These are phyloP conservation scores for Pleurotus platypus DNA, from an alignment of 768 basidiomycete species.

Conservation along the genomic window DNA sequence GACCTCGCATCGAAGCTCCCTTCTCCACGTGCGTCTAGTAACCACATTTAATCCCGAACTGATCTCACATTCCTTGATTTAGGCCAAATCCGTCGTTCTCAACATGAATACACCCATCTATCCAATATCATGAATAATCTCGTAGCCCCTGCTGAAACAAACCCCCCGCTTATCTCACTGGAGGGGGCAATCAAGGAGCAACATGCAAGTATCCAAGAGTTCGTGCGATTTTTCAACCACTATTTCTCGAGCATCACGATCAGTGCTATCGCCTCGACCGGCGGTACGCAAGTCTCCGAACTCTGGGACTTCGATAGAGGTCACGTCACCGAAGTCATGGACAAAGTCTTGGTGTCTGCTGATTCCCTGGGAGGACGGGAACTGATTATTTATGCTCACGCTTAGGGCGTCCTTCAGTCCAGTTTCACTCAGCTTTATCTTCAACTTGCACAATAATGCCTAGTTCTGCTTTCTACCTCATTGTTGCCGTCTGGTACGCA, in stretches of 20 bases:
- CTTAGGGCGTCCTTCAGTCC: no score
- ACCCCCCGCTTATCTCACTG: not conserved
- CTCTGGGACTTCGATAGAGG: not conserved
- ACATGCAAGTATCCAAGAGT: not conserved
- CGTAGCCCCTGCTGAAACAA: not conserved
- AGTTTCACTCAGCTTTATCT: no score
- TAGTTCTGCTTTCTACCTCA: no score
- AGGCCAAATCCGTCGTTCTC: no score
- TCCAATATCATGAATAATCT: not conserved
- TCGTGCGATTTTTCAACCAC: not conserved
- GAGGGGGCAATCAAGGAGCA: not conserved
- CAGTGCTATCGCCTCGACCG: not conserved
- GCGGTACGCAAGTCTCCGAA: not conserved
- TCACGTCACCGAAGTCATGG: not conserved
- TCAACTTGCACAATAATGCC: no score
- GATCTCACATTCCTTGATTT: not conserved
- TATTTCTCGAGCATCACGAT: not conserved
- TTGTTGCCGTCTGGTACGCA: no score
- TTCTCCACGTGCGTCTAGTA: not conserved
- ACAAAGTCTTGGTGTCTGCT: not conserved
- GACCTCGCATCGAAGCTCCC: not conserved
- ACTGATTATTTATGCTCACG: not conserved
- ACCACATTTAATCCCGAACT: not conserved
- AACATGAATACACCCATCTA: not conserved
- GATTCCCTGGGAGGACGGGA: conserved; percentile 1